Base-by-base conservation (phyloP, 192 early-diverging fungal genomes). In the Entophlyctis luteolus region DNA sequence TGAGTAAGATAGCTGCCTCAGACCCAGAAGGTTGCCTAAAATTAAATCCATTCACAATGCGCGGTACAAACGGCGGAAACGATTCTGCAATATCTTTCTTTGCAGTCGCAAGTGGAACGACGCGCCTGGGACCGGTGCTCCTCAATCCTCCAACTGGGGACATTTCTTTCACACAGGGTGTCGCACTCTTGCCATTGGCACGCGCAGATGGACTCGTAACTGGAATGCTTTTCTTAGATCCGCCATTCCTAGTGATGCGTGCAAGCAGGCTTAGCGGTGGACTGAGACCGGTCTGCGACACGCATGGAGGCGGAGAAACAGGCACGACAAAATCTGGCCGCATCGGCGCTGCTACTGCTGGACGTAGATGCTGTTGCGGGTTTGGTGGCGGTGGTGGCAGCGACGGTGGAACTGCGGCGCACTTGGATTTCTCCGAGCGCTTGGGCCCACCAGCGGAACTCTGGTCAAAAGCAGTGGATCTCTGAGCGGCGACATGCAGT, bases 261-360 rank as follows among this genome's bases (percentile, higher is more conserved):
- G n/a, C 67, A n/a, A 69, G 23, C 20, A 69, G 29, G 18, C 53
- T 6, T 25, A 29, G 16, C 18, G 68, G 68, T 14, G 58, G 55
- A 58, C 20, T 52, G 18, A 70, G 37, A n/a, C 68, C 68, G 3
- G 68, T 70, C 18, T 48, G 47, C 2, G 57, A 59, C 5, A 70
- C 58, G 31, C 35, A 36, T 3, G 58, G n/a, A 2, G 58, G 68
- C n/a, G 68, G 58, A 3, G 48, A 42, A 27, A 58, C 49, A 29
- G 68, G 68, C n/a, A 70, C 68, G 16, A 62, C 68, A 62, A 70
- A 70, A 50, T 70, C 68, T 10, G 68, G 68, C 20, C 56, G 54
- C 6, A 46, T 14, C 31, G 67, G 20, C 25, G 28, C 38, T 20
- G 12, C 18, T n/a, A 10, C n/a, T 52, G 49, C 23, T 20, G 42